A percentile compares a stretch with the other conserved stretches of the same genome.
phyloP scores from a whole-genome alignment of 129 eudicot genomes.

The Escallonia herrerae region DNA sequence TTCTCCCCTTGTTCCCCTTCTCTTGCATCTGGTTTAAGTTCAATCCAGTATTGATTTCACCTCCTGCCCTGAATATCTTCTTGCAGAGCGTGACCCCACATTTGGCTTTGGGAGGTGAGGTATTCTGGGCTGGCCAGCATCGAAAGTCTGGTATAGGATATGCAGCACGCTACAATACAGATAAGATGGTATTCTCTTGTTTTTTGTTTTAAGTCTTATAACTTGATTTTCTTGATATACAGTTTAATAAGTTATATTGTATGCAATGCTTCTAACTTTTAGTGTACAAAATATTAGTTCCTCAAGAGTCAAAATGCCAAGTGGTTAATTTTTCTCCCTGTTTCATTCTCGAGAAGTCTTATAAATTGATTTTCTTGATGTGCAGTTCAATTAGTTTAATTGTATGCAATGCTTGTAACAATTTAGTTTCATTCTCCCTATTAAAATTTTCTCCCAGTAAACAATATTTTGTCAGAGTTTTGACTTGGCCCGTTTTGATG shows the following conservation, averaged over 20 bases:
- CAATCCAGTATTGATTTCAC: not conserved
- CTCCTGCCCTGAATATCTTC: conserved; percentile 3
- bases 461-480: no score
- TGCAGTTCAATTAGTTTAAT: no score
- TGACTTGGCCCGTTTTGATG: no score
- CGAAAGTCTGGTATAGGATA: conserved; percentile 81
- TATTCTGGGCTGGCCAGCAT: conserved; percentile 93
- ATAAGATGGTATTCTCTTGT: conserved; percentile 60
- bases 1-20: not conserved
- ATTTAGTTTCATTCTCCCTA: no score
- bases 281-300: not conserved
- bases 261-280: no score
- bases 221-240: not conserved
- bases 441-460: no score
- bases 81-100: conserved; percentile 87
- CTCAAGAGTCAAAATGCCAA: not conserved
- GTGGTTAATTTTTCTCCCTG: no score
- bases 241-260: not conserved
- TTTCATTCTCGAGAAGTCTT: no score
- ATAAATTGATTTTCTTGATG: no score
- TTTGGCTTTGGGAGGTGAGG: conserved; percentile 90
- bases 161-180: conserved; percentile 78
- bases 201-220: not conserved
- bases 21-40: not conserved
- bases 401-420: no score